Evolutionary conservation across 371 early-diverging fungal genomes (phyloP).

Genomic region (Mortierella sp.): DNA sequence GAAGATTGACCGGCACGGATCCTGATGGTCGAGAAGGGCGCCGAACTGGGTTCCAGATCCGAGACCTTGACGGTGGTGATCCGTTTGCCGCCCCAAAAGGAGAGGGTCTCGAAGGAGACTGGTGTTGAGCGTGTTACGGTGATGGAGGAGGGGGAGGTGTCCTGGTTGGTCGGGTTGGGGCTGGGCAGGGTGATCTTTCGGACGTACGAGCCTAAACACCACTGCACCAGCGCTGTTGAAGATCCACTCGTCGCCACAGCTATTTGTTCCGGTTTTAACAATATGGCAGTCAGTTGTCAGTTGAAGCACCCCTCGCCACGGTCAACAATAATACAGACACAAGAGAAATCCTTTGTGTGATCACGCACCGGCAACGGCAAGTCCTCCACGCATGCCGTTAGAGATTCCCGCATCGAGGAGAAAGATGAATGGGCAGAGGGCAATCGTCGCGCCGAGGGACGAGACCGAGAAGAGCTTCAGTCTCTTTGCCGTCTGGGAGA

Average conservation of each 20-base stretch:
- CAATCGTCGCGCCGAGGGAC: constrained; percentile 67
- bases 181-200: constrained; percentile 65
- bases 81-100: constrained; percentile 56
- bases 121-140: constrained; percentile 44
- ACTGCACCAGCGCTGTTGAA: constrained; percentile 68
- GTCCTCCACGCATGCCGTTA: constrained; percentile 67
- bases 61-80: constrained; percentile 66
- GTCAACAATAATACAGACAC: not conserved
- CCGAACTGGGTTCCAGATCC: constrained; percentile 65
- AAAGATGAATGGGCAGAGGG: constrained; percentile 73
- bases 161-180: constrained; percentile 56
- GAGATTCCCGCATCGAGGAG: constrained; percentile 73
- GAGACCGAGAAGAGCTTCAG: constrained; percentile 74
- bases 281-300: not conserved
- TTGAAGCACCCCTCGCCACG: not conserved
- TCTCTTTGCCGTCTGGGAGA: constrained; percentile 69
- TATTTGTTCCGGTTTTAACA: constrained; percentile 19
- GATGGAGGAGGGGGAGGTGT: not conserved
- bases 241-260: constrained; percentile 74
- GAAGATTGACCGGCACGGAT: constrained; percentile 58
- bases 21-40: constrained; percentile 69
- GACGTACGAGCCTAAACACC: constrained; percentile 77
- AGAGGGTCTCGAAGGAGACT: constrained; percentile 54
- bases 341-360: too few species aligned
- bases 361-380: constrained; percentile 67